Evolutionary conservation across 345 rosid species (phyloP), one percentile per base, ranked within the genome.

Genomic region (Camelina sativa): DNA sequence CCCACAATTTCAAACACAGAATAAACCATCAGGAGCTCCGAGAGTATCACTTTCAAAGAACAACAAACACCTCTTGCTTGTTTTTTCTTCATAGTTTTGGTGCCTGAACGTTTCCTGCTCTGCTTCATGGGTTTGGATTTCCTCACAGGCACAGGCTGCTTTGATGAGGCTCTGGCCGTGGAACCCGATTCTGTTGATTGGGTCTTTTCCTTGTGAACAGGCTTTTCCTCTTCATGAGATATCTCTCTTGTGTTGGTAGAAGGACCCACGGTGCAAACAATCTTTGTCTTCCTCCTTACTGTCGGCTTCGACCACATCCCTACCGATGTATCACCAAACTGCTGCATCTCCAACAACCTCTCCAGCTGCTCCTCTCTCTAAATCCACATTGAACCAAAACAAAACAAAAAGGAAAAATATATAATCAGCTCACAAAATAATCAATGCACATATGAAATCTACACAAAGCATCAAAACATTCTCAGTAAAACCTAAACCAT

Each of bases 241-340:
- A 95, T 95, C 82, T 95, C 99, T 66, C 83, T 73, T 4, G 98
- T 92, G 79, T 90, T 80, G 51, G 99, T 89, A 4, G 98, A 95
- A 44, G 98, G 99, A 58, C 99, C 99, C 65, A 95, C 88, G 0
- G 99, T 95, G 82, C 99, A 90, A 15, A 95, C 99, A 47, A 95
- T 95, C 88, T 95, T 95, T 6, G 99, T 95, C 87, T 95, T 95
- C 62, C 98, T 83, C 48, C 89, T 86, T 35, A 85, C 98, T 4
- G 77, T 76, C 32, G 98, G 99, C 72, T 83, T 90, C 37, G 94
- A 82, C 98, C 99, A 95, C 90, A 92, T 79, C 19, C 88, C 87
- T 54, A 83, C 82, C 1, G 97, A 82, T 25, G 82, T 75, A 12
- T 87, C 96, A 67, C 86, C 85, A 38, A 82, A 80, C 79, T 91